phyloP scores from a whole-genome alignment of 1,284 basidiomycete species.

The Trichosporon ovoides region DNA sequence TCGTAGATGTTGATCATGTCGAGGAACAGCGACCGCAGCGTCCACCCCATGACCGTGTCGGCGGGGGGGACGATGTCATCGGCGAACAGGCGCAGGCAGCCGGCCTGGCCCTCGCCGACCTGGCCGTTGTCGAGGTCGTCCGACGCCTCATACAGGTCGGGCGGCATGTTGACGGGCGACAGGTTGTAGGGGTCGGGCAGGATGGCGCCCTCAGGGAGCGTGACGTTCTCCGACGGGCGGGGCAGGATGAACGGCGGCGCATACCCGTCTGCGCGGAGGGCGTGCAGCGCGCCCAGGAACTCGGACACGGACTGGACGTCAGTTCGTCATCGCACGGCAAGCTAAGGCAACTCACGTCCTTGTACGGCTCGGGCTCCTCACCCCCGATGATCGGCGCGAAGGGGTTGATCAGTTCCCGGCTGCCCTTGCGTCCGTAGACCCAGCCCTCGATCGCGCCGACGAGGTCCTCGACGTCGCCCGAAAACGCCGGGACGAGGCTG shows the following conservation, averaged over 20 bases:
- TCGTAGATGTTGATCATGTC: slow-evolving; percentile 90
- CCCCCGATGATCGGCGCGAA: slow-evolving; percentile 35
- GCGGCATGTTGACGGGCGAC: slow-evolving; percentile 74
- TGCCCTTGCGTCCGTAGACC: slow-evolving; percentile 31
- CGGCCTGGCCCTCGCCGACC: slow-evolving; percentile 53
- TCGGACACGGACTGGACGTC: slow-evolving; percentile 33
- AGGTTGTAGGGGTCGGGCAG: slow-evolving; percentile 59
- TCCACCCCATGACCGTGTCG: slow-evolving; percentile 68
- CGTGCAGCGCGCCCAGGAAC: slow-evolving; percentile 35
- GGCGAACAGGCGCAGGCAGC: slow-evolving; percentile 64
- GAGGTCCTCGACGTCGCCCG: slow-evolving; percentile 35
- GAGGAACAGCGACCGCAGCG: slow-evolving; percentile 68
- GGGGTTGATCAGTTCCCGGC: slow-evolving; percentile 30
- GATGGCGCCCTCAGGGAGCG: slow-evolving; percentile 49
- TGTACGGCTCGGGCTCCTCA: slow-evolving; percentile 31
- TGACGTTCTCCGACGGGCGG: slow-evolving; percentile 56
- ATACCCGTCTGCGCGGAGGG: slow-evolving; percentile 30
- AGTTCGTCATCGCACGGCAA: not conserved
- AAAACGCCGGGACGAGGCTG: slow-evolving; percentile 28
- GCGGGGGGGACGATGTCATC: slow-evolving; percentile 74
- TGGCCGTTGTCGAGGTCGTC: slow-evolving; percentile 49
- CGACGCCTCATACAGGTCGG: slow-evolving; percentile 61
- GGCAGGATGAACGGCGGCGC: slow-evolving; percentile 51
- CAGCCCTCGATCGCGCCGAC: slow-evolving; percentile 38
- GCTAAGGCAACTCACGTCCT: slow-evolving; percentile 28